Conservation (phyloP, 148 eudicot species). For the Diospyros kaki region DNA sequence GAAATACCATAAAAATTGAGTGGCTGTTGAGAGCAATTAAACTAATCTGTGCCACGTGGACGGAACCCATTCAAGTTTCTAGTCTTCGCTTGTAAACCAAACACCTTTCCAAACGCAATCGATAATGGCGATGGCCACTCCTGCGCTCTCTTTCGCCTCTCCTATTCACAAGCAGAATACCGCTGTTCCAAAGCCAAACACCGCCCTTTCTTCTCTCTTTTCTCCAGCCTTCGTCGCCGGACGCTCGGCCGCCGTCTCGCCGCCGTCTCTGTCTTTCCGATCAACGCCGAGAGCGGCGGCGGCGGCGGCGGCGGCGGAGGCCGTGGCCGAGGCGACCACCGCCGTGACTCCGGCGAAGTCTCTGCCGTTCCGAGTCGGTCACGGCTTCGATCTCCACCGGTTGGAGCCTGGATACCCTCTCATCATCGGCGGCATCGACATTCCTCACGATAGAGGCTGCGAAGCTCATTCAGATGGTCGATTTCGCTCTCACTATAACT, state of each 20-base stretch:
- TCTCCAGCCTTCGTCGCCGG: slow-evolving; percentile 11
- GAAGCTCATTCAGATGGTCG: slow-evolving; percentile 98
- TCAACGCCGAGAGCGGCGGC: background rate
- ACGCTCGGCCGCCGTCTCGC: background rate
- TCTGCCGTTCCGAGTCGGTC: slow-evolving; percentile 87
- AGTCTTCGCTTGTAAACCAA: too few relatives aligned
- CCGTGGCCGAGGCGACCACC: slow-evolving; percentile 28
- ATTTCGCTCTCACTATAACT: background rate
- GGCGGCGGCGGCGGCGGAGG: slow-evolving; percentile 23
- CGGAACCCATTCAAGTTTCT: background rate
- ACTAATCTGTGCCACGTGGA: slow-evolving; percentile 5
- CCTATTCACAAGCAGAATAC: background rate
- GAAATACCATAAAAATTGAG: too few relatives aligned
- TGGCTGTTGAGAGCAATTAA: too few relatives aligned
- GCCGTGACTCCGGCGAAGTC: slow-evolving; percentile 36
- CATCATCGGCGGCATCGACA: slow-evolving; percentile 80
- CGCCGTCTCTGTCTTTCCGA: background rate
- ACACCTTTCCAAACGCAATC: too few relatives aligned
- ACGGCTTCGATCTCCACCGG: slow-evolving; percentile 90
- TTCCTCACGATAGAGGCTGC: slow-evolving; percentile 91
- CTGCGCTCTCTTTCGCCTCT: slow-evolving; percentile 9
- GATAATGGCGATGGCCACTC: slow-evolving; percentile 18
- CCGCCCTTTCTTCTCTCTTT: slow-evolving; percentile 13
- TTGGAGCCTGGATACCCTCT: slow-evolving; percentile 93
- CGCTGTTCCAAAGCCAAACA: background rate